Base-by-base conservation (phyloP, 140 eudicot species). In the Oenanthe javanica region DNA sequence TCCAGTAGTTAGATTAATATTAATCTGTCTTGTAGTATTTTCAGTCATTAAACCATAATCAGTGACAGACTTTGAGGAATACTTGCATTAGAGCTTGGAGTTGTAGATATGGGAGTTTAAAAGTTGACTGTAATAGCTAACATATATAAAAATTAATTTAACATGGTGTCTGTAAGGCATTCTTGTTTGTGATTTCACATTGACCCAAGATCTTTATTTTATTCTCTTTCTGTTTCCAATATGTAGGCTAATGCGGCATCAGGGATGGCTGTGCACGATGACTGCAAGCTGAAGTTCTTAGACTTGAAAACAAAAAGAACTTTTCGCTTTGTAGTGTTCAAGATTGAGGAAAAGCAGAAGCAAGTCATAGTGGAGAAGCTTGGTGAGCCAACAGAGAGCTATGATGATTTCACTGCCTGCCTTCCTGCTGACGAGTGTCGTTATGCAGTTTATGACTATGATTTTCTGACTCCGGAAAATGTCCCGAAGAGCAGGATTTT, bases 381-480 rank as follows among this genome's bases (percentile, higher is more conserved):
- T 61, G 92, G 90, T 3, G 90, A 86, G 81, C 90, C 92, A 19
- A 36, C 83, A 79, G 72, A 86, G 78, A 84, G 87, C 88, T 88
- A 89, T 18, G 88, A 89, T 16, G 88, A 84, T 61, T 86, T 86
- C 67, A 82, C 90, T 81, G 84, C 92, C n/a, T 19, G 85, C 79
- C 88, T 89, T 82, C 92, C 92, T 83, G 92, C 57, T n/a, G 71
- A 86, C 5, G 92, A 89, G 82, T 89, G 92, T 83, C 88, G 92
- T 40, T 89, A 89, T 72, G 90, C 88, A 80, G 90, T 89, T 49
- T 89, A 82, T 76, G 90, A 89, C 82, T 89, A 84, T 81, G 92
- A 89, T 74, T 89, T 84, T 82, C 88, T 89, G 78, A 89, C 92
- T 3, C 83, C 73, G 72, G 92, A 89, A 85, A 89, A 89, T 46